These are phyloP conservation scores for Sphaerobolus stellatus DNA, from an alignment of 1,284 basidiomycete genomes.

Conservation along the genomic window DNA sequence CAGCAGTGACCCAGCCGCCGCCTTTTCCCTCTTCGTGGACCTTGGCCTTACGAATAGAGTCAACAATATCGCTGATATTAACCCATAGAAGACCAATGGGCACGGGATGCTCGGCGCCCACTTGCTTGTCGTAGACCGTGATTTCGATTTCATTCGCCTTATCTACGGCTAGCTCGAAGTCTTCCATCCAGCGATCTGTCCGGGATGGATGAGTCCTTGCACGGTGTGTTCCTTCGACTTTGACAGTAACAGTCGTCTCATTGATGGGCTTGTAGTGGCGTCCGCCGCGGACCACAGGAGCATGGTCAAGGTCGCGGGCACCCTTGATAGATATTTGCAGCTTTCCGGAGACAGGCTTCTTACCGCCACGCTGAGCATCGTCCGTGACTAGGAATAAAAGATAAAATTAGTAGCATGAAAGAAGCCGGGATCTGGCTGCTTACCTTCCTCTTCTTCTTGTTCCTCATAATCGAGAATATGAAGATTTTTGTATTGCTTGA, in stretches of 20 bases:
- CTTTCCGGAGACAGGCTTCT: conserved; percentile 93
- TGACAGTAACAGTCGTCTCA: conserved; percentile 92
- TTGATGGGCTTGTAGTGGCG: conserved; percentile 70
- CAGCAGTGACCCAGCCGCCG: conserved; percentile 93
- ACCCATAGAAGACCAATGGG: conserved; percentile 98
- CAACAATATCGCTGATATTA: conserved; percentile 91
- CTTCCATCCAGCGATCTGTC: conserved; percentile 96
- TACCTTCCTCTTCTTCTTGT: conserved; percentile 80
- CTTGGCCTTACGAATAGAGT: conserved; percentile 92
- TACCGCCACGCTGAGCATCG: conserved; percentile 88
- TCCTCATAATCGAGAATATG: conserved; percentile 90
- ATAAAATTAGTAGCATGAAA: conserved; percentile 36
- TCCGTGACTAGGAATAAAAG: conserved; percentile 45
- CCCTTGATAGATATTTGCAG: conserved; percentile 86
- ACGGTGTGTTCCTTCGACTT: conserved; percentile 93
- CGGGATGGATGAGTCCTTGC: conserved; percentile 91
- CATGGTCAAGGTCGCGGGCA: conserved; percentile 94
- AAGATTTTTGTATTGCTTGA: conserved; percentile 95
- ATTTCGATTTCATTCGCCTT: conserved; percentile 99
- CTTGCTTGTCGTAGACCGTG: conserved; percentile 91
- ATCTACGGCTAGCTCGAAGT: conserved; percentile 95
- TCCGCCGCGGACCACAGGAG: conserved; percentile 62
- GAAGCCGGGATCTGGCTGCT: conserved; percentile 26
- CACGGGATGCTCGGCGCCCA: conserved; percentile 73
- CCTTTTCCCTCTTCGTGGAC: conserved; percentile 76